These are phyloP conservation scores for Neoascochyta sp. DNA, from an alignment of 2,329 filamentous ascomycete genomes.

Conservation along the genomic window DNA sequence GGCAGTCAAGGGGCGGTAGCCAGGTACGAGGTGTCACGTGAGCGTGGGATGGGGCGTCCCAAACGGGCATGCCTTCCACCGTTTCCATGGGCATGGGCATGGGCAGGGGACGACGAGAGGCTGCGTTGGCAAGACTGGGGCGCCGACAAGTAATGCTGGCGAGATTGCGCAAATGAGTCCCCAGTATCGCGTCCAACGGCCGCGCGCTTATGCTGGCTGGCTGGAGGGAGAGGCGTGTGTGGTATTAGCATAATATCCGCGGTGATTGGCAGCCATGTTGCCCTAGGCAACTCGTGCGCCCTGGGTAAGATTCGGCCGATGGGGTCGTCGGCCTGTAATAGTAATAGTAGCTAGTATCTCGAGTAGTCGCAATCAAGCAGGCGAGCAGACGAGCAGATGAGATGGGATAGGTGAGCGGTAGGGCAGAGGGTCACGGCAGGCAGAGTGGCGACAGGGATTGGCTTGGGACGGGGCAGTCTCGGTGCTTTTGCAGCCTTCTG, in stretches of 20 bases:
- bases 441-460: no score
- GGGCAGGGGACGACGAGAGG: no score
- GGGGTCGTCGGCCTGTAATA: neutral
- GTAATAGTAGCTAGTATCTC: neutral
- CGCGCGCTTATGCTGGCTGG: conserved; percentile 6
- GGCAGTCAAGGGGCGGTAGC: no score
- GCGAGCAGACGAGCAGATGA: no score
- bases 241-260: conserved; percentile 10
- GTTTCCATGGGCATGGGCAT: no score
- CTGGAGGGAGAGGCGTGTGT: conserved; percentile 3
- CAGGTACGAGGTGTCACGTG: no score
- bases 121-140: no score
- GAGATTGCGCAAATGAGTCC: conserved; percentile 4
- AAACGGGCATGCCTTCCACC: conserved; percentile 11
- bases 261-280: conserved; percentile 11
- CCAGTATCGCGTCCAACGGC: conserved; percentile 10
- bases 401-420: no score
- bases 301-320: conserved; percentile 8
- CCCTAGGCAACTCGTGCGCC: conserved; percentile 12
- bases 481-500: conserved; percentile 9
- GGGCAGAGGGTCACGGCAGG: no score
- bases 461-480: conserved; percentile 11
- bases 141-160: neutral
- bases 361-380: no score
- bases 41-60: no score